phyloP scores from a whole-genome alignment of 441 rosid species.

The Populus trichocarpa region DNA sequence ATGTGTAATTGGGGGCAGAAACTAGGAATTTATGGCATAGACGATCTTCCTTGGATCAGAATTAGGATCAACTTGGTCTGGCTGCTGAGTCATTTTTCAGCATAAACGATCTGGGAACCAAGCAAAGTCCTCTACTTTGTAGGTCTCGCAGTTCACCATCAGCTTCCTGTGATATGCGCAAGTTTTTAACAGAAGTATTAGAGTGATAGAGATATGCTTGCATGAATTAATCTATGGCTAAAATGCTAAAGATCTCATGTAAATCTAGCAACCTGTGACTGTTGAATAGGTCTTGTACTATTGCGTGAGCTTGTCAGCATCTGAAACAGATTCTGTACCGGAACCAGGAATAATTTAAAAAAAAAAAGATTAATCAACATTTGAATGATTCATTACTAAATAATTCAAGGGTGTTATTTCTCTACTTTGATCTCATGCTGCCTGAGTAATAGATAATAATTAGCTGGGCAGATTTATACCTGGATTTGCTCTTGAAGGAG shows the following conservation, averaged over 20 bases:
- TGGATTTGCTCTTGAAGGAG: conserved; percentile 60
- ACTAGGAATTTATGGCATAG: not conserved
- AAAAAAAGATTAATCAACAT: not conserved
- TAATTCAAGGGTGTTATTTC: not conserved
- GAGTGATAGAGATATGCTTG: not conserved
- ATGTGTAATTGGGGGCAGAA: not conserved
- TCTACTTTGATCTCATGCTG: too few relatives aligned
- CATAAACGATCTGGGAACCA: conserved; percentile 44
- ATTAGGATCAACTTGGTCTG: not conserved
- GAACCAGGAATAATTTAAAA: not conserved
- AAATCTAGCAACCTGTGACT: conserved; percentile 30
- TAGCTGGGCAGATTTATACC: conserved; percentile 23
- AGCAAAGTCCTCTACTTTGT: conserved; percentile 53
- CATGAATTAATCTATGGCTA: not conserved
- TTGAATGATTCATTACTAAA: not conserved
- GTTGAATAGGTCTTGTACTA: conserved; percentile 16
- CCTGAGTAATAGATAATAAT: not conserved
- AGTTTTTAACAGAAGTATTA: not conserved
- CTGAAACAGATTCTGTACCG: conserved; percentile 33
- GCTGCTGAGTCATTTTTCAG: conserved; percentile 25
- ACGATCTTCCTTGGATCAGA: not conserved
- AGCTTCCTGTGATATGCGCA: conserved; percentile 24
- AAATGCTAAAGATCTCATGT: not conserved
- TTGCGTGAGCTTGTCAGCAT: conserved; percentile 35
- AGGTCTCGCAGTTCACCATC: conserved; percentile 30